Base-by-base conservation (phyloP, 495 filamentous ascomycete species). In the Elasticomyces elasticus region DNA sequence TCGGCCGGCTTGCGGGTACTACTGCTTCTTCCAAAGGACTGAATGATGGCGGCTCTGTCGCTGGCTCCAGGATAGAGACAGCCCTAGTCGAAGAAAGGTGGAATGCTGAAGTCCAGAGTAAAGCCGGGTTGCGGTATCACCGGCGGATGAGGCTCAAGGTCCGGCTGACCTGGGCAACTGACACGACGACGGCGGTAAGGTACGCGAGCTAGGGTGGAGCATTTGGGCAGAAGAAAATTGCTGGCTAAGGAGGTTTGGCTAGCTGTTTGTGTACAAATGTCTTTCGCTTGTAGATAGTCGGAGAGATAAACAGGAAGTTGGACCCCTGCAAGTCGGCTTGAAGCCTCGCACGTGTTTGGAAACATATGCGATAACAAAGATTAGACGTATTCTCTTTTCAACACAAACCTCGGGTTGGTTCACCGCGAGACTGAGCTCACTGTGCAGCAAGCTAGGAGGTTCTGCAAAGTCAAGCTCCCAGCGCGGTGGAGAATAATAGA, bases 1-100 rank as follows among this genome's bases (percentile, higher is more conserved):
- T 70, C 72, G 62, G 72, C 71, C 49, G 76, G 74, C 55, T 62
- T 65, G 56, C 63, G 50, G 52, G 65, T 66, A 55, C 66, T 76
- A 23, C 35, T 50, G 24, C 42, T 37, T 12, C 42, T 45, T 20
- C 20, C 71, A 70, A 65, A 56, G 71, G 65, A 75, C 19, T 73
- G 71, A 82, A 83, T 83, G 70, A 71, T 82, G 78, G 69, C 75
- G 75, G 72, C 13, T 40, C 74, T 3, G 5, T 12, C 13, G 35
- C 35, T 40, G 35, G 35, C 35, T 5, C 35, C 19, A 17, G 35
- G 15, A 40, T 5, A 40, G 35, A 40, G 35, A 12, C 15, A 33
- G 35, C 35, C 35, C 35, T 40, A 40, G 35, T 12, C 35, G 35
- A 13, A 40, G 35, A 40, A 40, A 40, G 15, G 13, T 40, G 5